Conservation (phyloP, 78 protist genomes). For the Tieghemostelium lacteum region DNA sequence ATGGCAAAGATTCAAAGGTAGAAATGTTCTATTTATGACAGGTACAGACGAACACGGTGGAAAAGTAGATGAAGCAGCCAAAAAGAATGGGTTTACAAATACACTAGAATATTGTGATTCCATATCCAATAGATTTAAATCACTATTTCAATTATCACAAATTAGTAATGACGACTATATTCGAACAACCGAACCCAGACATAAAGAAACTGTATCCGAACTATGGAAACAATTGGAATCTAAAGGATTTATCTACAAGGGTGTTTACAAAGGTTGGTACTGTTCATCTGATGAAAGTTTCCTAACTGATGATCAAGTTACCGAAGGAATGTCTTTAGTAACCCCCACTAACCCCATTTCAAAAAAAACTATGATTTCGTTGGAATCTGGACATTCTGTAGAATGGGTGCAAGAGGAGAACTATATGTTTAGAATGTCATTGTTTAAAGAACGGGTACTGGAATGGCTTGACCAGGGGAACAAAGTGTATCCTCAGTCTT, state of each 20-base stretch:
- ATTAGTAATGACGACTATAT: conserved; percentile 59
- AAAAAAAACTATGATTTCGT: conserved; percentile 32
- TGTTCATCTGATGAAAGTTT: conserved; percentile 94
- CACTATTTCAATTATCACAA: conserved; percentile 1
- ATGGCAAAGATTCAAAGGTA: conserved; percentile 73
- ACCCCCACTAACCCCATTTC: conserved; percentile 22
- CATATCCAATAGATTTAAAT: conserved; percentile 16
- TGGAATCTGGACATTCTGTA: conserved; percentile 76
- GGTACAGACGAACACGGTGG: conserved; percentile 97
- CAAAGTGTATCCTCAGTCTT: conserved; percentile 12
- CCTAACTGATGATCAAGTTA: conserved; percentile 83
- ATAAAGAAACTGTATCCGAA: conserved; percentile 21
- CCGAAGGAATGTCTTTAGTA: conserved; percentile 37
- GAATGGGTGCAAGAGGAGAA: conserved; percentile 85
- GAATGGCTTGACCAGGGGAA: conserved; percentile 15
- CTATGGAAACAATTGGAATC: conserved; percentile 90
- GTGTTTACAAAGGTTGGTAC: conserved; percentile 97
- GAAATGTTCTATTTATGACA: conserved; percentile 84
- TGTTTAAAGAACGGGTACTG: background rate
- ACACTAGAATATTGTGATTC: background rate
- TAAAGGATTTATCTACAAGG: conserved; percentile 91
- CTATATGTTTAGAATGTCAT: conserved; percentile 85
- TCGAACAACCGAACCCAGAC: conserved; percentile 68
- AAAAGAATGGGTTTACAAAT: conserved; percentile 62
- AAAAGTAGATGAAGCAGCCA: conserved; percentile 91